phyloP scores from a whole-genome alignment of 306 rosid genomes.

The Rosa rugosa region DNA sequence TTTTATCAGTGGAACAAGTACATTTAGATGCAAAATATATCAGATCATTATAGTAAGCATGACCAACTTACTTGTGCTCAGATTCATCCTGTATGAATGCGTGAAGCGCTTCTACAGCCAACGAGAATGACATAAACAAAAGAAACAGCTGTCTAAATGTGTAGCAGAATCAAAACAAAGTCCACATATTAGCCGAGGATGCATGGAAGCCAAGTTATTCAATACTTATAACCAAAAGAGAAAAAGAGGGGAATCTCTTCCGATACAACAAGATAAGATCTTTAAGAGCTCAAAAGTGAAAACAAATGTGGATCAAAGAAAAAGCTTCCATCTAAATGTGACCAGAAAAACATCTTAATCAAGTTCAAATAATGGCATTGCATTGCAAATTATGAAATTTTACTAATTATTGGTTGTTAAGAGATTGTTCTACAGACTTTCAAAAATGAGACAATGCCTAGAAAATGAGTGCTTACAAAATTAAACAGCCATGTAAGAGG shows the following conservation, averaged over 20 bases:
- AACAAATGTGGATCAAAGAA: background rate
- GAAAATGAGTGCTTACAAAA: background rate
- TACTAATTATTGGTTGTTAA: background rate
- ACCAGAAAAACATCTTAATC: too few species aligned
- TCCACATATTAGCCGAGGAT: constrained; percentile 51
- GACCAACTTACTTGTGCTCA: constrained; percentile 91
- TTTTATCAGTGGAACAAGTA: background rate
- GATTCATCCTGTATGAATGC: constrained; percentile 98
- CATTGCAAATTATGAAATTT: background rate
- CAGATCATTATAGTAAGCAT: constrained; percentile 8
- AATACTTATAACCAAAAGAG: background rate
- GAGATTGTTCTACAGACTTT: background rate
- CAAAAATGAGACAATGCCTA: background rate
- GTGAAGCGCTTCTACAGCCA: constrained; percentile 97
- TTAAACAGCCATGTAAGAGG: background rate
- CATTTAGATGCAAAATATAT: background rate
- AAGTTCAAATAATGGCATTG: background rate
- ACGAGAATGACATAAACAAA: constrained; percentile 93
- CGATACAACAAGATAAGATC: background rate
- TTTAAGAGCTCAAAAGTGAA: background rate
- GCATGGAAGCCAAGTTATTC: background rate
- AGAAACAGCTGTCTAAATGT: constrained; percentile 99
- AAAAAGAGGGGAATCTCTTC: background rate
- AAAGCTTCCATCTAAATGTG: background rate
- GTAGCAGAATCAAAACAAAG: constrained; percentile 50